phyloP scores from a whole-genome alignment of 257 asterid genomes.

The Lycium barbarum region DNA sequence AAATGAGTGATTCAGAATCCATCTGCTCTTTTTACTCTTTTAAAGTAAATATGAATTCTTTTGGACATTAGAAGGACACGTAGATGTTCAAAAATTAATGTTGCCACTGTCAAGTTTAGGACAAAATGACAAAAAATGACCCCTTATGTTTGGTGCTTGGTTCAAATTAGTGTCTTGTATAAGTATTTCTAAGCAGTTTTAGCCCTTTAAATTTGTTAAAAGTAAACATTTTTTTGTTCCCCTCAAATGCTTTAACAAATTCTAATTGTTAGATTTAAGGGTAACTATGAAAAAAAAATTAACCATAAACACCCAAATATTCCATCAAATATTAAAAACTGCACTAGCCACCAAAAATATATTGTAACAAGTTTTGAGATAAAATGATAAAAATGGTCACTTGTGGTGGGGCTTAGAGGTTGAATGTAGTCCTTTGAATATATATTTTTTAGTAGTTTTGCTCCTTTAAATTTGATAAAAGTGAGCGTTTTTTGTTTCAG shows the following conservation, averaged over 20 bases:
- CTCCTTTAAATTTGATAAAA: too few relatives aligned
- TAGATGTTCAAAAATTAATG: neutral
- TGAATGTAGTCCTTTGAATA: too few relatives aligned
- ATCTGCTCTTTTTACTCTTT: neutral
- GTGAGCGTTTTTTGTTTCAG: too few relatives aligned
- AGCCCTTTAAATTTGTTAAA: neutral
- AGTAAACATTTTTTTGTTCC: neutral
- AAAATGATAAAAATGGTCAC: too few relatives aligned
- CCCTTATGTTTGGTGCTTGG: neutral
- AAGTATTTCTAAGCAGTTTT: neutral
- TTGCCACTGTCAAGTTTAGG: neutral
- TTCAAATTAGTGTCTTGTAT: neutral
- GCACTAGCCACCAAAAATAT: too few relatives aligned
- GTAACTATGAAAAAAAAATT: neutral
- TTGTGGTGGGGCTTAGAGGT: too few relatives aligned
- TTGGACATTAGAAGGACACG: conserved; percentile 16
- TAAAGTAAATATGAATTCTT: neutral
- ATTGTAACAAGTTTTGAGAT: too few relatives aligned
- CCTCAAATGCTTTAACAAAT: neutral
- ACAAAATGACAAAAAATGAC: neutral
- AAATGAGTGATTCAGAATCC: conserved; percentile 22
- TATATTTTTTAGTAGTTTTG: too few relatives aligned
- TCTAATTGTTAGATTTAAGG: neutral
- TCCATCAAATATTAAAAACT: neutral
- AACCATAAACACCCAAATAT: neutral